These are phyloP conservation scores for Pseudomonodictys pantanalensis DNA, from an alignment of 495 filamentous ascomycete species.

Conservation along the genomic window DNA sequence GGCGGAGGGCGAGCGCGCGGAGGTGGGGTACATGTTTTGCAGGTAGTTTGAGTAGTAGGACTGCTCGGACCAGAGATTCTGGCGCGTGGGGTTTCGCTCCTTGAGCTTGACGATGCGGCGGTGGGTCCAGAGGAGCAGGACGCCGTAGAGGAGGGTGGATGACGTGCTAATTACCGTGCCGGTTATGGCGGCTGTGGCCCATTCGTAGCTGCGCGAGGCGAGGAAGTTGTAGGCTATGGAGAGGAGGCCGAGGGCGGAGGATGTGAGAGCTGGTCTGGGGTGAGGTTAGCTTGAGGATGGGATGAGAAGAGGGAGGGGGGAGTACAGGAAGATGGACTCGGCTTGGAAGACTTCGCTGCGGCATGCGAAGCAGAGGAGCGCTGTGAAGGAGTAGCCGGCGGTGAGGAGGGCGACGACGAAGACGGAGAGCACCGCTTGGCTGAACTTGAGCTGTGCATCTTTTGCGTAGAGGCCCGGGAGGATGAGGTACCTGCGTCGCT, in stretches of 20 bases:
- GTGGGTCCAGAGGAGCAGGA: conserved; percentile 40
- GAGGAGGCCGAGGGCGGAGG: conserved; percentile 40
- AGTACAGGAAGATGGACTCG: conserved; percentile 40
- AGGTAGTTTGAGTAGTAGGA: conserved; percentile 39
- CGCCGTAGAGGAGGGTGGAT: conserved; percentile 37
- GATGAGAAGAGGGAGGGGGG: background rate
- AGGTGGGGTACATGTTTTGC: conserved; percentile 33
- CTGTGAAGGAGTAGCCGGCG: conserved; percentile 42
- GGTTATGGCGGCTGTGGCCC: conserved; percentile 36
- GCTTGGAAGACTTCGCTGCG: conserved; percentile 38
- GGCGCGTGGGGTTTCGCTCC: conserved; percentile 1
- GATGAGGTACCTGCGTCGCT: conserved; percentile 36
- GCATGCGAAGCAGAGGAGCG: conserved; percentile 40
- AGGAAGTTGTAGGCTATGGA: conserved; percentile 43
- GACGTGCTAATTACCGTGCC: conserved; percentile 32
- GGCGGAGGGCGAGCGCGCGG: conserved; percentile 3
- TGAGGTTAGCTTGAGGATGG: background rate
- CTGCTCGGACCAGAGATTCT: conserved; percentile 24
- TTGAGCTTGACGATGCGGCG: conserved; percentile 31
- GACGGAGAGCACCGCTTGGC: conserved; percentile 36
- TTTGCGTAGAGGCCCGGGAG: conserved; percentile 40
- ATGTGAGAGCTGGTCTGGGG: conserved; percentile 31
- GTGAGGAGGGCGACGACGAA: conserved; percentile 41
- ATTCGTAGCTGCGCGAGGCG: conserved; percentile 32
- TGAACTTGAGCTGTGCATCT: conserved; percentile 34